Percentiles rank a stretch among this genome's conserved stretches.
These are phyloP conservation scores for Oenanthe sinensis DNA, from an alignment of 129 eudicot species.

Conservation along the genomic window DNA sequence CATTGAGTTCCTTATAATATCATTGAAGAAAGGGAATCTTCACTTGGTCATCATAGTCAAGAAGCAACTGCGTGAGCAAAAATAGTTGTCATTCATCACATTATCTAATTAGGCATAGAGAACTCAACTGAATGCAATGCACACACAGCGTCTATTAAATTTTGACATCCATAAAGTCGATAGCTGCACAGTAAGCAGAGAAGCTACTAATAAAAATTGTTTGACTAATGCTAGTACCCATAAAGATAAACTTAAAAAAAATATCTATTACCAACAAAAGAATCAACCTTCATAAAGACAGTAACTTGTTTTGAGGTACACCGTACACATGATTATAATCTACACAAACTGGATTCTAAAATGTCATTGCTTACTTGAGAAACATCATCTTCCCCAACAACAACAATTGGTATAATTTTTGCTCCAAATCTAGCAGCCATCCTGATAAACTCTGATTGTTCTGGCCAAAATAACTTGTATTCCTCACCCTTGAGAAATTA, in stretches of 20 bases:
- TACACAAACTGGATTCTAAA: background rate
- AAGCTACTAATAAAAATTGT: background rate
- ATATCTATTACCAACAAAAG: background rate
- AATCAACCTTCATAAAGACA: background rate
- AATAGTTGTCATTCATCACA: background rate
- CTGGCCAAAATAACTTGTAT: constrained; percentile 85
- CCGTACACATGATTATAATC: background rate
- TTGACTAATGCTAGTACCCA: too few species aligned
- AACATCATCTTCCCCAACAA: constrained; percentile 87
- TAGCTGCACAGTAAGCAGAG: background rate
- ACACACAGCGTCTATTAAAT: background rate
- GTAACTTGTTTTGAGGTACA: background rate
- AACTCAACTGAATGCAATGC: background rate
- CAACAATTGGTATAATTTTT: constrained; percentile 77
- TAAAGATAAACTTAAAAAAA: background rate
- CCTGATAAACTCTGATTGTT: constrained; percentile 73
- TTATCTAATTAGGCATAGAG: background rate
- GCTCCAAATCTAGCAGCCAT: constrained; percentile 97
- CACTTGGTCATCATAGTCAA: constrained; percentile 72
- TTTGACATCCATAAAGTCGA: too few species aligned
- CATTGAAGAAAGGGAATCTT: constrained; percentile 59
- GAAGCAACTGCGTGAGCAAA: constrained; percentile 39
- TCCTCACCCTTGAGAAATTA: constrained; percentile 72
- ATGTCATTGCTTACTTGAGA: constrained; percentile 42
- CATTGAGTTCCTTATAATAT: constrained; percentile 33